A percentile compares a stretch with the other conserved stretches of the same genome.
phyloP scores from a whole-genome alignment of 441 rosid genomes.

The Mallotus japonicus region DNA sequence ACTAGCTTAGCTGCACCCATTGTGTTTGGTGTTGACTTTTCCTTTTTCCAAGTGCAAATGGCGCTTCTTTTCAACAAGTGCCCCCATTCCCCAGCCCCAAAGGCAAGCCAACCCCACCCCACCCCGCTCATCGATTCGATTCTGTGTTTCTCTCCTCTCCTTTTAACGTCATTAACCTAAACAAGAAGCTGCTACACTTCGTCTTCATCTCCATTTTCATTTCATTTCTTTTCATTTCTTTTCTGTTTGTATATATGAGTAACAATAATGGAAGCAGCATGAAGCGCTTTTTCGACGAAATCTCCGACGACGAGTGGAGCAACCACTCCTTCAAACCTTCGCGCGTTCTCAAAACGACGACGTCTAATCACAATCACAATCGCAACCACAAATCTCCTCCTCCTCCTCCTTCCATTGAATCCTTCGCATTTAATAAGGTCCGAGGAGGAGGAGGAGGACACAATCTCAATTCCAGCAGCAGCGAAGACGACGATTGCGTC shows the following conservation, averaged over 20 bases:
- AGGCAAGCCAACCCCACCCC: background rate
- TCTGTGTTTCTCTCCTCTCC: too few relatives aligned
- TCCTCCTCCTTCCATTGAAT: slow-evolving; percentile 58
- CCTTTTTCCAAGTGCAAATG: background rate
- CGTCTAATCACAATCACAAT: slow-evolving; percentile 23
- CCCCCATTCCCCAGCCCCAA: background rate
- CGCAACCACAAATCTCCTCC: slow-evolving; percentile 35
- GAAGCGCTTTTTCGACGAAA: slow-evolving; percentile 83
- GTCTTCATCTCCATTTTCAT: background rate
- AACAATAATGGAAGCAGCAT: slow-evolving; percentile 28
- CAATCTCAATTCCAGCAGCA: slow-evolving; percentile 9
- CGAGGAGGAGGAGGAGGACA: background rate
- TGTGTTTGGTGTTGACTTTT: background rate
- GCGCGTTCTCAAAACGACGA: slow-evolving; percentile 49
- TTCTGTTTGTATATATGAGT: background rate
- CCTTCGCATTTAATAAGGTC: slow-evolving; percentile 50
- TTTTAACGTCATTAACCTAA: too few relatives aligned
- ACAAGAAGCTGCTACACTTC: too few relatives aligned
- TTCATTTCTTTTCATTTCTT: too few relatives aligned
- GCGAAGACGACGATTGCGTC: slow-evolving; percentile 45
- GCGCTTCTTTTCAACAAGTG: background rate
- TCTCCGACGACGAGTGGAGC: slow-evolving; percentile 91
- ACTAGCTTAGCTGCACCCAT: too few relatives aligned
- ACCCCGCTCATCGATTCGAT: too few relatives aligned
- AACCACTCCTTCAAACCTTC: slow-evolving; percentile 74